Evolutionary conservation across 768 basidiomycete genomes (phyloP), one percentile per base, ranked within the genome.

Genomic region (Amanita pallidorosea): DNA sequence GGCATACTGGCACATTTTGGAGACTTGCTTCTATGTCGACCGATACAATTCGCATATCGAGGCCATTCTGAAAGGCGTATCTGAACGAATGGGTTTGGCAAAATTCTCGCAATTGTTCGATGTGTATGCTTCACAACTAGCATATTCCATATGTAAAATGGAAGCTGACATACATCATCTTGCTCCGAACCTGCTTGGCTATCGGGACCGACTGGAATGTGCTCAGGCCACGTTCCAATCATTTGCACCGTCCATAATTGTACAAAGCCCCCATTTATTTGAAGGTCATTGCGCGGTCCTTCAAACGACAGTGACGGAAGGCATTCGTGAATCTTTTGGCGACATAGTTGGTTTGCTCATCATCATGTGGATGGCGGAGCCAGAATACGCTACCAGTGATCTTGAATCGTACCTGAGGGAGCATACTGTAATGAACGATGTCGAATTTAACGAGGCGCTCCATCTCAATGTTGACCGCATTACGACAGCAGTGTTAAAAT

Each of bases 1-100:
- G 3, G 77, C 91, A 1, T 92, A 95, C 60, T 93, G 86, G 81
- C 85, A 95, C 63, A 62, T 98, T 45, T 68, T 97, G 53, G 91
- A 94, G 62, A 76, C 78, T 5, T 77, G 77, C 63, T 57, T 70
- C 55, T 65, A 72, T 54, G 60, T 60, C 51, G 61, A 61, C 53
- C 58, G 47, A 47, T 76, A 75, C 54, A 58, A 64, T 17, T 57
- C 54, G 8, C 74, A 77, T 56, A 68, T 67, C 40, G 66, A 72
- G 65, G 69, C 73, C 7, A 70, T 86, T 35, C 67, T 97, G 34
- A 58, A 58, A 13, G 79, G 79, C 6, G 81, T 86, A 18, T 77
- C 88, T 0, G 61, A 69, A 45, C 72, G 84, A 7, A 70, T 98
- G 43, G 90, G 89, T 12, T 62, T 97, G 37, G 56, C 63, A 7